Base-by-base conservation (phyloP, 2,329 filamentous ascomycete species). In the Sporothrix curviconia region DNA sequence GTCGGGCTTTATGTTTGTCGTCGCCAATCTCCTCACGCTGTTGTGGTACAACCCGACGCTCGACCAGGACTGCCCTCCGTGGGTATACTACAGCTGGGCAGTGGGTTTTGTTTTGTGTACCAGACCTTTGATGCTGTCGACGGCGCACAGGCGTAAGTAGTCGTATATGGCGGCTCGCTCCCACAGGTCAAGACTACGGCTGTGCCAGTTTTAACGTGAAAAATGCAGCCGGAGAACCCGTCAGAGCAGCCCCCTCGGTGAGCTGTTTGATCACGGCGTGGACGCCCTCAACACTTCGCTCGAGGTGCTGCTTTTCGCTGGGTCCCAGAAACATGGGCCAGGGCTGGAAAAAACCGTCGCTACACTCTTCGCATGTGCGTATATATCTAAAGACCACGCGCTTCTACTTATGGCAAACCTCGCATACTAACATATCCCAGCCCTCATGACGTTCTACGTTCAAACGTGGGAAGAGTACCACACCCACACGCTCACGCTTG, bases 391-490 rank as follows among this genome's bases (percentile, higher is more conserved):
- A 14, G 51, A 64, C 11, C 60, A 63, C 52, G 14, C 17, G 7
- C 19, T 9, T 55, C 8, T 50, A 8, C 34, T 12, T 15, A 30
- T 39, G 12, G 39, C 54, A 22, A 5, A 4, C 28, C 7, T n/a
- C 14, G 9, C 7, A 37, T 5, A 22, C 30, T 30, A 17, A 58
- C 63, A 43, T n/a, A 34, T n/a, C 50, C 60, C 22, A 90, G 87
- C 89, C 7, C 83, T 92, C 59, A 78, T 95, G 66, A 96, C 94
- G n/a, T 99, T 99, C 73, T 97, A 97, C 72, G 87, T 97, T 42
- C 94, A 97, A 71, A 97, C 94, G 34, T 99, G 94, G 94, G 94
- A 99, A 69, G 94, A 97, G 71, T 99, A 97, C 74, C 92, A 97
- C 75, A 99, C 94, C 53, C 92, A 96, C 72, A 94, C 92, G 3